These are phyloP conservation scores for Cyberlindnera euphorbiae DNA, from an alignment of 805 yeast genomes.

Conservation along the genomic window DNA sequence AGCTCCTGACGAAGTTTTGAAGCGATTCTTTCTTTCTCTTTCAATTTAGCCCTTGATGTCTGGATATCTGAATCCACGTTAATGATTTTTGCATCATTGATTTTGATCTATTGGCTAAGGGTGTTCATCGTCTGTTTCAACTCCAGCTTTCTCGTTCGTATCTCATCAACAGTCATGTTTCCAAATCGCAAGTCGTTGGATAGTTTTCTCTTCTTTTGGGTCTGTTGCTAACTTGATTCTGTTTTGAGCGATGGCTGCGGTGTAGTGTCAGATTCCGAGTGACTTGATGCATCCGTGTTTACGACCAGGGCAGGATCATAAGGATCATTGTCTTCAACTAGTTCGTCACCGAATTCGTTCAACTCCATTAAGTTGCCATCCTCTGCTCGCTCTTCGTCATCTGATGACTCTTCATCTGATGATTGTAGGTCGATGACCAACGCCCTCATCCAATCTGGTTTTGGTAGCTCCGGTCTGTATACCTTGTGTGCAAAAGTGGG, in stretches of 20 bases:
- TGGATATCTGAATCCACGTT: no score
- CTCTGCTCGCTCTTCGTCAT: not conserved
- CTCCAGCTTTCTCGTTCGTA: not conserved
- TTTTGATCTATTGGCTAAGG: not conserved
- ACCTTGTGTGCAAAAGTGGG: constrained; percentile 11
- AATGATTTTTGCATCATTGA: not conserved
- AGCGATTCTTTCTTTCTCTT: not conserved
- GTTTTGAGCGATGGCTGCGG: no score
- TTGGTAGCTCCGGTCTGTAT: constrained; percentile 11
- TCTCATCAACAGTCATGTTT: constrained; percentile 2
- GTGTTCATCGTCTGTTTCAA: constrained; percentile 1
- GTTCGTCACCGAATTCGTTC: not conserved
- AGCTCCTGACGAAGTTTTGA: not conserved
- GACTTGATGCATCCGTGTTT: no score
- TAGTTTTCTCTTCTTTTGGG: constrained; percentile 8
- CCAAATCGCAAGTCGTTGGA: constrained; percentile 1
- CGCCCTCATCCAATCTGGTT: constrained; percentile 24
- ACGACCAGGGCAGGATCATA: constrained; percentile 8
- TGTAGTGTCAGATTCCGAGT: no score
- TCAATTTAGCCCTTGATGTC: no score
- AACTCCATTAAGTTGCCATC: not conserved
- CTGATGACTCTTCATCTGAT: constrained; percentile 10
- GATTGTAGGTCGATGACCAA: constrained; percentile 23
- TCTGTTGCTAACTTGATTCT: no score
- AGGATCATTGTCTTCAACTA: not conserved